Base-by-base conservation (phyloP, 2,329 filamentous ascomycete species). In the Penicillium sp. region DNA sequence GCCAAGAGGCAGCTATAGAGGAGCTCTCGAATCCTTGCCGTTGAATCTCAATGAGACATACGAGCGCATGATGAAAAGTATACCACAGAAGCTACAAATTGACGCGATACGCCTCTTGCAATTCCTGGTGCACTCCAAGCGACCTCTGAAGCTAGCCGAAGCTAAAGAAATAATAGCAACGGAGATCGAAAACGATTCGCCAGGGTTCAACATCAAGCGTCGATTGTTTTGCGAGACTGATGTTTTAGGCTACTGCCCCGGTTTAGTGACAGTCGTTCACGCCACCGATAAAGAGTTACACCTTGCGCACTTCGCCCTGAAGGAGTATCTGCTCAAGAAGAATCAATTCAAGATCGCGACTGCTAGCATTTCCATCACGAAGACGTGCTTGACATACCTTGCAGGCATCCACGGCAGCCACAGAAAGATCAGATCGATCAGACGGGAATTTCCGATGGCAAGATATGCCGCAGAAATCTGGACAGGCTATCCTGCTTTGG, bases 321-420 rank as follows among this genome's bases (percentile, higher is more conserved):
- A 55, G n/a, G 62, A 67, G 42, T 65, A 59, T 45, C 37, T 65
- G 18, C 58, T 66, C 10, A 42, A 40, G 16, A 54, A 57, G 0
- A 49, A 60, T 47, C 39, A 56, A n/a, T 34, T 52, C 14, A 18
- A 26, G 3, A 39, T 36, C 4, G 34, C 8, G 21, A 43, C 23
- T 26, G 49, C 49, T 5, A 58, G 52, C 19, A 51, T 58, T 24
- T 53, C 40, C 5, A 48, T 58, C 18, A 51, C 49, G 13, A 55
- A 3, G 24, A 58, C 50, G 23, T 59, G 50, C 43, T 54, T 59
- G n/a, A 56, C 18, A 24, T 56, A 59, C 23, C 39, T 59, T 13
- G 51, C 50, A 1, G 47, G 51, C 7, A 54, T 59, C 42, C 42
- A 33, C 3, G 33, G 40, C 44, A 54, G 26, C 13, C 1, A 26